Evolutionary conservation across 306 rosid species (phyloP), one percentile per base, ranked within the genome.

Genomic region (Pyrus communis): DNA sequence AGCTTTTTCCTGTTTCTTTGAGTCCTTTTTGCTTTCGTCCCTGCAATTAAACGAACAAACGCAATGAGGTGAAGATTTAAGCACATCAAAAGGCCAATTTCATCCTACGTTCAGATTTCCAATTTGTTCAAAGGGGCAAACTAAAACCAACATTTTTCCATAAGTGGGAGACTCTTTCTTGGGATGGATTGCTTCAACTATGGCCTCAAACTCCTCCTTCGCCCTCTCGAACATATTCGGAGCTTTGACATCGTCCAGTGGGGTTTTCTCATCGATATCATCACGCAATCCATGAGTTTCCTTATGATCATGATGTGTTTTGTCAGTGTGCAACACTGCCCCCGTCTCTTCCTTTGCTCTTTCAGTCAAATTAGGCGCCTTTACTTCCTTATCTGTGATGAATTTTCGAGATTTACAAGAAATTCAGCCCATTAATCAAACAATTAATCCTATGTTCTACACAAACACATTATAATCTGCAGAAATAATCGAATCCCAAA

Each of bases 141-240:
- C 62, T 68, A 7, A 17, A 4, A 68, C 55, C 55, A 86, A 66
- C 90, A 87, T 71, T 79, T 11, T 75, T 64, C 68, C 79, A 73
- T 68, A 77, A 30, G 81, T 63, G 51, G 82, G 38, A 73, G 78
- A 69, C 74, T 87, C 80, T 49, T 81, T 87, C 80, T 74, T 91
- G 60, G 70, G 77, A 82, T 87, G 87, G 19, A 91, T 75, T 27
- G 81, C 85, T 22, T 89, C 80, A 76, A 78, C 80, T 73, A 91
- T 49, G 69, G 93, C 93, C 78, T 86, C 81, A 63, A 89, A 67
- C 86, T 89, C 97, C 83, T 89, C 93, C 75, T 86, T 91, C 17
- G 86, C 88, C 80, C 92, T 11, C 75, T 91, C 86, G 78, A 91
- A 86, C 82, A 91, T 70, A 80, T 89, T 89, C 40, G 96, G 93